Base-by-base conservation (phyloP, 108 stramenopile species). In the Aurantiochytrium sp. region DNA sequence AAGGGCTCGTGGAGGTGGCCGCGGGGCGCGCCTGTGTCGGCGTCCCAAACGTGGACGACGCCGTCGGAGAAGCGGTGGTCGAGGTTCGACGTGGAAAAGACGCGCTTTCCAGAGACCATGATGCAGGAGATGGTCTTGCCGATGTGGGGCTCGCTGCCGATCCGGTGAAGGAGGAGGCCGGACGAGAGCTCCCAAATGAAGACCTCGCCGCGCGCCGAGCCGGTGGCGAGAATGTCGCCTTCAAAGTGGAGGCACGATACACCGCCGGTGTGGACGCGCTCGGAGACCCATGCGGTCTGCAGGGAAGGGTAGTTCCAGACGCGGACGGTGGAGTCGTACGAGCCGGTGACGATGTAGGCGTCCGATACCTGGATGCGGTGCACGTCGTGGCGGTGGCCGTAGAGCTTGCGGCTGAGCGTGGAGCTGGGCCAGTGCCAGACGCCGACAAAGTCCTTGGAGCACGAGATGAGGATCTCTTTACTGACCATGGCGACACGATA, bases 281-380 rank as follows among this genome's bases (percentile, higher is more conserved):
- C 42, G 6, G 73, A 81, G n/a, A n/a, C 73, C 73, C 73, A 81
- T 12, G 73, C 73, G 27, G 24, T 17, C 21, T 39, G 12, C 0
- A 41, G 45, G 2, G 73, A 81, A 24, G 73, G 73, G 45, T 81
- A 81, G 17, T 17, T 89, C 91, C 91, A 93, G 17, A 91, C 68
- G 52, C 55, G 86, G 48, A 90, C 87, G 41, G 88, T 89, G 1
- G 31, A 41, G 52, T 91, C 92, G 22, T 73, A 37, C 4, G 87
- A 86, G 4, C 87, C 92, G 3, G 91, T 91, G 36, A 93, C 68
- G 69, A 91, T 81, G 30, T 30, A 24, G 39, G 39, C 6, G 39
- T 81, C 73, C 12, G 73, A 41, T 21, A 81, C 73, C 3, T 81
- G 73, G 45, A 81, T 81, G n/a, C 73, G 73, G 45, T 81, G 73